Evolutionary conservation across 495 filamentous ascomycete species (phyloP).

Genomic region (Penicillium angulare): DNA sequence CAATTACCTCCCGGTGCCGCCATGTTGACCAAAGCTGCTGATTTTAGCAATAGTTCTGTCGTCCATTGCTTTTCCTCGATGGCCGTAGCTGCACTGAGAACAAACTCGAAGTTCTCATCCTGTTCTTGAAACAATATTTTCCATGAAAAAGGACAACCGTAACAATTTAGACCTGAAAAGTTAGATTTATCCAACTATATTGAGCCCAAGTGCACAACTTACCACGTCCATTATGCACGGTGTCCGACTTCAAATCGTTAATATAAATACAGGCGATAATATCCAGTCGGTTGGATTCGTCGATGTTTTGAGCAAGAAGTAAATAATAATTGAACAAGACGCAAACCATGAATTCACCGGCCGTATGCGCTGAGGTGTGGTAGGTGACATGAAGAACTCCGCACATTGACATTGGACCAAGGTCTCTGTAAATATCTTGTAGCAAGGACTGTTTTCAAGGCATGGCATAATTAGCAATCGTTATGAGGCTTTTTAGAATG

Average conservation of each 20-base stretch:
- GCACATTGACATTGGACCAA: conserved; percentile 82
- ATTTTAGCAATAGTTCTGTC: conserved; percentile 36
- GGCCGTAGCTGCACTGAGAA: conserved; percentile 83
- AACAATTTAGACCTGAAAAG: conserved; percentile 73
- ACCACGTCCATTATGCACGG: conserved; percentile 82
- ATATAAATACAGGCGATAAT: conserved; percentile 75
- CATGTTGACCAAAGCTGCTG: conserved; percentile 22
- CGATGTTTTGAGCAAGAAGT: conserved; percentile 67
- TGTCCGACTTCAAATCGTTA: conserved; percentile 68
- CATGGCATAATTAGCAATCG: too few species aligned
- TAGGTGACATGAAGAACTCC: conserved; percentile 86
- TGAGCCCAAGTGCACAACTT: conserved; percentile 13
- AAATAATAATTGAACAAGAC: conserved; percentile 82
- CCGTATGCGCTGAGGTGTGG: conserved; percentile 61
- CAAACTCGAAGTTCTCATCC: conserved; percentile 75
- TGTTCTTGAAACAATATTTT: conserved; percentile 84
- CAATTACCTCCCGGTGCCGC: conserved; percentile 21
- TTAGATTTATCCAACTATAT: not conserved
- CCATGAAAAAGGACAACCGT: conserved; percentile 85
- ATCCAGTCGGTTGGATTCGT: conserved; percentile 60
- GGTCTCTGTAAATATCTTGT: conserved; percentile 59
- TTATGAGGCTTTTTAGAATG: too few species aligned
- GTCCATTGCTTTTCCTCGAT: conserved; percentile 80
- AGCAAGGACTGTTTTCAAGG: conserved; percentile 29
- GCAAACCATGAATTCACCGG: conserved; percentile 82